Base-by-base conservation (phyloP, 805 yeast genomes). In the Aciculoconidium aculeatum region DNA sequence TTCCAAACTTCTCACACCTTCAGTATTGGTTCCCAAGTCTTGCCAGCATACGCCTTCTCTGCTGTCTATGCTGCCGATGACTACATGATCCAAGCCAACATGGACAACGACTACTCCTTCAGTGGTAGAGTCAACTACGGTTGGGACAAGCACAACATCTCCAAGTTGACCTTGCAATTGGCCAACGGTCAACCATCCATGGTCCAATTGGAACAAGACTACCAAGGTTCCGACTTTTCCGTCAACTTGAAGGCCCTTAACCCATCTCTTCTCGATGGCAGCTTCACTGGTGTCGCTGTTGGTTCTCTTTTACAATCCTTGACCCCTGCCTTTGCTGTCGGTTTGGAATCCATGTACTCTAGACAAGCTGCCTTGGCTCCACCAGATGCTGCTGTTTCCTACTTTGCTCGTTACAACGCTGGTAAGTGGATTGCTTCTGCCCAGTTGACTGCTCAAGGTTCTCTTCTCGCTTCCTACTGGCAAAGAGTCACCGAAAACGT, bases 1-100 rank as follows among this genome's bases (percentile, higher is more conserved):
- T 92, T 92, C 80, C 97, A 92, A 71, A 83, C 94, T 35, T 81
- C 95, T 40, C 98, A 92, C 58, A 80, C 95, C 37, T 81, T 92
- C 53, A 72, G 94, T 21, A 68, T 85, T 44, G 97, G 97, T 27
- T 81, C 94, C 34, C 77, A 79, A 42, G 74, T 76, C 26, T 69
- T 84, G 58, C 95, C 96, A 29, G 80, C 92, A 42, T 92, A 92
- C 58, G 88, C 95, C 16, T 84, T 90, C 56, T 75, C 86, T 35
- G 90, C 95, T 25, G 70, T 90, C 48, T 87, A 77, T 58, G 96
- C 94, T 39, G 77, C 80, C 39, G 96, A 90, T 52, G 73, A 75
- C 46, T 68, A 79, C 50, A 82, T 92, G 51, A 70, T 83, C 44
- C 97, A 90, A 69, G 97, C 95, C 57, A 82, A 84, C 51, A 53